These are phyloP conservation scores for Sicyos edulis DNA, from an alignment of 306 rosid genomes.

Conservation along the genomic window DNA sequence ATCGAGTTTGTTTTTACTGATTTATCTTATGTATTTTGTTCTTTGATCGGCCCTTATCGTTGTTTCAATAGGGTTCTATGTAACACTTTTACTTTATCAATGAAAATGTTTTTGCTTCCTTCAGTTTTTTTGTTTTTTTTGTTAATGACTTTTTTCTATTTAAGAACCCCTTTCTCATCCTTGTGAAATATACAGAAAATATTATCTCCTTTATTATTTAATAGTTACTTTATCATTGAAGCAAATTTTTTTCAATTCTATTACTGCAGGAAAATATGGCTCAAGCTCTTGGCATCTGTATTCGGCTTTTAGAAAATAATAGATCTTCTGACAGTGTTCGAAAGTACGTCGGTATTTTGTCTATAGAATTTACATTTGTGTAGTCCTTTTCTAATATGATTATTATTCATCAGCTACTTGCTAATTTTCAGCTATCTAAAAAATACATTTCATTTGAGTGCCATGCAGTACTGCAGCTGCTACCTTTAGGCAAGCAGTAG, in stretches of 20 bases:
- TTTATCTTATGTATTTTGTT: no score
- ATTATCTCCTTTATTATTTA: no score
- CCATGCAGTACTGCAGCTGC: slow-evolving; percentile 94
- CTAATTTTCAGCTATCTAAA: slow-evolving; percentile 18
- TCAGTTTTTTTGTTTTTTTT: no score
- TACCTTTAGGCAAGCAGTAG: slow-evolving; percentile 97
- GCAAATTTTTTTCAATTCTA: neutral
- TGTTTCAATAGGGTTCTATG: no score
- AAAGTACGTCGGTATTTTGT: slow-evolving; percentile 44
- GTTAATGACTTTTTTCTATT: no score
- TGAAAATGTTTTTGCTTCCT: no score
- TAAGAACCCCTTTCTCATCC: no score
- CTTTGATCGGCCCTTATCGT: no score
- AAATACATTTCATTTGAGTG: slow-evolving; percentile 30
- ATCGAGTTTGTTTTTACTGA: no score
- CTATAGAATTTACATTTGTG: slow-evolving; percentile 18
- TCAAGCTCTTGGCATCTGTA: slow-evolving; percentile 93
- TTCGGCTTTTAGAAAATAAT: slow-evolving; percentile 75
- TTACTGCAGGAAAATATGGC: slow-evolving; percentile 66
- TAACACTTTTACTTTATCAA: no score
- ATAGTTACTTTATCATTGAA: neutral
- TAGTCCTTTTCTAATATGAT: slow-evolving; percentile 12
- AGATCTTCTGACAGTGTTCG: slow-evolving; percentile 92
- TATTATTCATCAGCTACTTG: neutral
- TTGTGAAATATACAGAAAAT: no score